phyloP scores from a whole-genome alignment of 805 yeast genomes.

The Cyberlindnera maritima region DNA sequence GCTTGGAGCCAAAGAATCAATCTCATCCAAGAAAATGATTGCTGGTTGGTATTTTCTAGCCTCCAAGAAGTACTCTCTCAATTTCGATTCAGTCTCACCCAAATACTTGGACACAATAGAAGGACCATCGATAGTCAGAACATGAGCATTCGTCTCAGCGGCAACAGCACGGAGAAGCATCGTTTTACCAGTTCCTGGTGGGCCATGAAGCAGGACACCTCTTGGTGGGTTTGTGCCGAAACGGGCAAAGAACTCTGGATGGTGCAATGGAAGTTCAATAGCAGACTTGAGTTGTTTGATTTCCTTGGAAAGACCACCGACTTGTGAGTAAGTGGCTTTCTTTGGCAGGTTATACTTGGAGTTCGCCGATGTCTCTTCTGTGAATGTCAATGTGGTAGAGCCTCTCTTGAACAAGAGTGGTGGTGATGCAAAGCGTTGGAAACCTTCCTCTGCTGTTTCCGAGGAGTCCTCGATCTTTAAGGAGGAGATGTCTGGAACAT shows the following conservation, averaged over 20 bases:
- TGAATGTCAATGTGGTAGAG: conserved; percentile 27
- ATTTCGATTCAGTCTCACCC: conserved; percentile 89
- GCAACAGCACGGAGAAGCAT: conserved; percentile 84
- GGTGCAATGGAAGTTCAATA: conserved; percentile 75
- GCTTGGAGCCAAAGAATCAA: conserved; percentile 88
- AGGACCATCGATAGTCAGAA: conserved; percentile 84
- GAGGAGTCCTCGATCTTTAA: conserved; percentile 32
- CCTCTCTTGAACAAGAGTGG: conserved; percentile 43
- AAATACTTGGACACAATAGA: conserved; percentile 87
- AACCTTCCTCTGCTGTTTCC: conserved; percentile 14
- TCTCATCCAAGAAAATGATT: conserved; percentile 85
- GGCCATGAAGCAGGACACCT: conserved; percentile 92
- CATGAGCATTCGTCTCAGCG: conserved; percentile 74
- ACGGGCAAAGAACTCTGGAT: conserved; percentile 71
- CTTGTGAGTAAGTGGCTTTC: conserved; percentile 43
- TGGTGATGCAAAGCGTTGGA: conserved; percentile 40
- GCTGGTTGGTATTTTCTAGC: conserved; percentile 86
- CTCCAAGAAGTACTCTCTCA: conserved; percentile 81
- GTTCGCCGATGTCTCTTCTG: conserved; percentile 27
- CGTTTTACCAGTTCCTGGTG: conserved; percentile 97
- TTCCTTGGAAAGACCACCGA: conserved; percentile 79
- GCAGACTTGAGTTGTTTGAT: conserved; percentile 60
- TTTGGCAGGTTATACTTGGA: conserved; percentile 45
- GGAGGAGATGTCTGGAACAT: conserved; percentile 37
- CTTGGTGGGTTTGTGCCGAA: conserved; percentile 93